A percentile compares a stretch with the other conserved stretches of the same genome.
phyloP scores from a whole-genome alignment of 805 yeast genomes.

The Cyberlindnera euphorbiiphila region DNA sequence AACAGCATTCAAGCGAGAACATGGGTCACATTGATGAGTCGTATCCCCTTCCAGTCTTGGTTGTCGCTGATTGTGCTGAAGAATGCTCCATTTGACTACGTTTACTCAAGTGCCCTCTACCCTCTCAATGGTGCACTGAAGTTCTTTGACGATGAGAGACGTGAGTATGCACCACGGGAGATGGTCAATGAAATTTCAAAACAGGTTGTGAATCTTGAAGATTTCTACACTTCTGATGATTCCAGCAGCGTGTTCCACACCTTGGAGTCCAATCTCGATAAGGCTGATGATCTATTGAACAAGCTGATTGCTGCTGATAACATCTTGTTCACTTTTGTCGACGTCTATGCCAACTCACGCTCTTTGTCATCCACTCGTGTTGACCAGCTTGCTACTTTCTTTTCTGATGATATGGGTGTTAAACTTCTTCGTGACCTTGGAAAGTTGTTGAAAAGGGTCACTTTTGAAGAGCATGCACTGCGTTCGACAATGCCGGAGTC shows the following conservation, averaged over 20 bases:
- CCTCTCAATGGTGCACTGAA: slow-evolving; percentile 53
- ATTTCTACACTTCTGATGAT: slow-evolving; percentile 25
- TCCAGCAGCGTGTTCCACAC: slow-evolving; percentile 27
- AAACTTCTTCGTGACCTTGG: slow-evolving; percentile 40
- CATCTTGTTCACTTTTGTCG: slow-evolving; percentile 48
- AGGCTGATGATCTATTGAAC: slow-evolving; percentile 26
- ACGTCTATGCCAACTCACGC: slow-evolving; percentile 52
- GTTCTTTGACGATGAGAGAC: slow-evolving; percentile 51
- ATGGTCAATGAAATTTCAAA: slow-evolving; percentile 33
- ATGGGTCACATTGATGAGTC: slow-evolving; percentile 25
- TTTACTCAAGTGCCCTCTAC: slow-evolving; percentile 48
- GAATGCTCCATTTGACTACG: slow-evolving; percentile 60
- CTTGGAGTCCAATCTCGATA: slow-evolving; percentile 16
- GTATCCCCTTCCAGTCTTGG: slow-evolving; percentile 43
- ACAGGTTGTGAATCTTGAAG: slow-evolving; percentile 29
- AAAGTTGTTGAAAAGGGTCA: slow-evolving; percentile 44
- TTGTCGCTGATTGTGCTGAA: slow-evolving; percentile 44
- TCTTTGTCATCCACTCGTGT: slow-evolving; percentile 38
- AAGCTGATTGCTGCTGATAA: slow-evolving; percentile 36
- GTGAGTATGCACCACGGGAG: slow-evolving; percentile 41
- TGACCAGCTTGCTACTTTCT: slow-evolving; percentile 35
- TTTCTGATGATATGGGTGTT: slow-evolving; percentile 41
- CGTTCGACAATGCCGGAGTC: slow-evolving; percentile 45
- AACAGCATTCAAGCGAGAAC: slow-evolving; percentile 42
- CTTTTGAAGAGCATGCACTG: slow-evolving; percentile 54